Evolutionary conservation across 345 rosid species (phyloP).

Genomic region (Eucalyptus globulus): DNA sequence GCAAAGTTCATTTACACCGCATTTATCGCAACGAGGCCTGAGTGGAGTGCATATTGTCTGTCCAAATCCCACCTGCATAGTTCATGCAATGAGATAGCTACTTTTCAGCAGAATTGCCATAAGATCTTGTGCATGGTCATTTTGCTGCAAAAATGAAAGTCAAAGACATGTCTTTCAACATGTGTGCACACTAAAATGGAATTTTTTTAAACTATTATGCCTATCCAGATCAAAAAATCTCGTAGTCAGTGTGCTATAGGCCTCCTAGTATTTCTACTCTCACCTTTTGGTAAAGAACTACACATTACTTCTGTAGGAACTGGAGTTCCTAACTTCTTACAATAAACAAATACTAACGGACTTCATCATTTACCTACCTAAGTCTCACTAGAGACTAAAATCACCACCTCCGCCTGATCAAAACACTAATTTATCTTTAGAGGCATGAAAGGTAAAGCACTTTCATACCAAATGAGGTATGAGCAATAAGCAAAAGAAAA

Average conservation of each 20-base stretch:
- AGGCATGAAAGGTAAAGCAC: not conserved
- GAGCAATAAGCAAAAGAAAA: not conserved
- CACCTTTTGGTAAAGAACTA: not conserved
- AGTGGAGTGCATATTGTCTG: conserved; percentile 85
- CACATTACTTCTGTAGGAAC: not conserved
- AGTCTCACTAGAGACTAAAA: not conserved
- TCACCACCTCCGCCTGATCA: not conserved
- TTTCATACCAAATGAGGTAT: not conserved
- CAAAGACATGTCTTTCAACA: not conserved
- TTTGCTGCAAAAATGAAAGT: not conserved
- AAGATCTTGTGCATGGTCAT: not conserved
- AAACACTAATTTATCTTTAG: not conserved
- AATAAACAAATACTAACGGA: not conserved
- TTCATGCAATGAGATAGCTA: not conserved
- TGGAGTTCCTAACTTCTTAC: not conserved
- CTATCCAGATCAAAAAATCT: not conserved
- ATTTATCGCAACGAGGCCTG: conserved; percentile 59
- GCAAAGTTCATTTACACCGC: conserved; percentile 48
- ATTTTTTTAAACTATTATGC: not conserved
- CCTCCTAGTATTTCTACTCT: not conserved
- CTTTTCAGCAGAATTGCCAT: not conserved
- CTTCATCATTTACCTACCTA: not conserved
- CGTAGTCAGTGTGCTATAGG: not conserved
- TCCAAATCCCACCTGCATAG: conserved; percentile 77
- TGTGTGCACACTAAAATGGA: not conserved